Evolutionary conservation across 768 basidiomycete species (phyloP).

Genomic region (Tricholoma terreum): DNA sequence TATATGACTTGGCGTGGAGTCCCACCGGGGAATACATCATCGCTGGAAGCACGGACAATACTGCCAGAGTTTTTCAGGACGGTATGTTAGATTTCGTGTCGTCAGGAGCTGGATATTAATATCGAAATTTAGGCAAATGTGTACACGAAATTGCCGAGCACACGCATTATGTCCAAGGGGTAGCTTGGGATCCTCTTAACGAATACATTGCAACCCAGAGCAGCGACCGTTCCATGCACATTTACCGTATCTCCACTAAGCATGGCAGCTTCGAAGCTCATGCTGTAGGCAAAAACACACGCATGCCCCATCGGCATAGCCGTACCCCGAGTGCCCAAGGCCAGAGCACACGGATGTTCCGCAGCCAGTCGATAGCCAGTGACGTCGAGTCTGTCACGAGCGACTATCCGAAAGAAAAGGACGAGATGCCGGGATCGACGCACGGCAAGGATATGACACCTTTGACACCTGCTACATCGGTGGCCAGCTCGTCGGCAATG

Average conservation of each 20-base stretch:
- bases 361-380: constrained; percentile 70
- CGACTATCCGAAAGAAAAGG: constrained; percentile 38
- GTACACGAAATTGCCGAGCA: constrained; percentile 92
- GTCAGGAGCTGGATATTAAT: not conserved
- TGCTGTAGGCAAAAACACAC: constrained; percentile 84
- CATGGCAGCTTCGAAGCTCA: constrained; percentile 86
- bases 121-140: constrained; percentile 61
- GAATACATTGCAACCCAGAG: constrained; percentile 98
- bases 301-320: constrained; percentile 66
- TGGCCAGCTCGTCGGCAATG: constrained; percentile 63
- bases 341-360: constrained; percentile 41
- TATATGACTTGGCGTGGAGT: constrained; percentile 98
- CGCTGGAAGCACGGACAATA: constrained; percentile 96
- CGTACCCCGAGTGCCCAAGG: constrained; percentile 65
- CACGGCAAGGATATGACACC: constrained; percentile 36
- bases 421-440: constrained; percentile 24
- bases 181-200: constrained; percentile 97
- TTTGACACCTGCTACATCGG: constrained; percentile 66
- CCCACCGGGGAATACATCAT: constrained; percentile 92
- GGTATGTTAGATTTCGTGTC: constrained; percentile 41
- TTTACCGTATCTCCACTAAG: constrained; percentile 80
- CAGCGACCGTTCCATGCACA: constrained; percentile 93
- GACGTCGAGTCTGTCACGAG: constrained; percentile 62
- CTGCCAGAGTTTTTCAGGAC: constrained; percentile 82
- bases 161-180: constrained; percentile 95